Base-by-base conservation (phyloP, 2,329 filamentous ascomycete species). In the Trichothecium sympodiale region DNA sequence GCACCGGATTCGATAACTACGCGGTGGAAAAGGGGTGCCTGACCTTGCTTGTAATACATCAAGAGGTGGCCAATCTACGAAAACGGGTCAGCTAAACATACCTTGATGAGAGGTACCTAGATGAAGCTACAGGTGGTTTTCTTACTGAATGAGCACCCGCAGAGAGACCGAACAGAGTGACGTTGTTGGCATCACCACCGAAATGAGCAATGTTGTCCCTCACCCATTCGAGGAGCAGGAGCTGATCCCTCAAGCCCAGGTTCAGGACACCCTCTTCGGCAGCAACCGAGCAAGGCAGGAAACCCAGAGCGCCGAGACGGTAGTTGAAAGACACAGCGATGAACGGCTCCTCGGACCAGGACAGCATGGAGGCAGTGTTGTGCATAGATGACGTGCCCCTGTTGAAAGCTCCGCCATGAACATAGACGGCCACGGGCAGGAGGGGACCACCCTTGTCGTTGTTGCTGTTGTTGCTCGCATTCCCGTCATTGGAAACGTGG, bases 51-150 rank as follows among this genome's bases (percentile, higher is more conserved):
- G 17, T 53, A 57, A 36, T 64, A 57, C 44, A 81, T 71, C 13
- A 84, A 54, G 43, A 82, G 78, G 44, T 84, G 80, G 2, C 78
- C 79, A 40, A 82, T 72, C 71, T 78, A n/a, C n/a, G n/a, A n/a
- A n/a, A n/a, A n/a, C n/a, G n/a, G n/a, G n/a, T n/a, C 38, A 27
- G 32, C 41, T 20, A 5, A 0, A 15, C 36, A 32, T 46, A 34
- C 28, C 10, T 30, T 4, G 5, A 10, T 43, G 34, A 6, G 14
- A 12, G 10, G n/a, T n/a, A n/a, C n/a, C n/a, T n/a, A n/a, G n/a
- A n/a, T n/a, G n/a, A n/a, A n/a, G n/a, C n/a, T n/a, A n/a, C n/a
- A n/a, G n/a, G n/a, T n/a, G n/a, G n/a, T n/a, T n/a, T n/a, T n/a
- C n/a, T n/a, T 52, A 67, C 62, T 10, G 66, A 71, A 45, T 74